Evolutionary conservation across 2,329 filamentous ascomycete genomes (phyloP).

Genomic region (Clarireedia hainanense): DNA sequence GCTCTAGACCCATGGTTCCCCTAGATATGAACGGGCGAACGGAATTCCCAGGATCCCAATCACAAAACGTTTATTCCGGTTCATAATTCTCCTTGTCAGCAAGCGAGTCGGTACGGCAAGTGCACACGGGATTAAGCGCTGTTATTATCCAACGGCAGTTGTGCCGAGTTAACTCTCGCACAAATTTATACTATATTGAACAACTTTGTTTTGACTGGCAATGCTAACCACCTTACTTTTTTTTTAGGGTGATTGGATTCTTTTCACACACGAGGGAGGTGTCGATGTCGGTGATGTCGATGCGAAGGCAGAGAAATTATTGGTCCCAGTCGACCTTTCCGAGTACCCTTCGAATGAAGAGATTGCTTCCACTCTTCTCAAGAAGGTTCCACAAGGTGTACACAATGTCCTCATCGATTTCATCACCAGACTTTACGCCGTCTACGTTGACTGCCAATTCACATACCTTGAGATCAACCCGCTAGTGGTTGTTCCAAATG

Average conservation of each 20-base stretch:
- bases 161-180: conserved; percentile 8
- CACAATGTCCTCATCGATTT: conserved; percentile 99
- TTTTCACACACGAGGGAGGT: conserved; percentile 99
- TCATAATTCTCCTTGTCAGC: conserved; percentile 10
- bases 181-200: conserved; percentile 3
- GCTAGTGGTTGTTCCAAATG: conserved; percentile 94
- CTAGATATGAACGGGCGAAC: conserved; percentile 22
- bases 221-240: conserved; percentile 18
- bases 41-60: conserved; percentile 23
- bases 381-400: conserved; percentile 87
- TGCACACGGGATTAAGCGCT: conserved; percentile 12
- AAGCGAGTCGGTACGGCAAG: conserved; percentile 19
- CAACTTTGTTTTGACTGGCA: background rate
- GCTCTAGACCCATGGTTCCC: conserved; percentile 4
- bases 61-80: conserved; percentile 17
- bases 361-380: conserved; percentile 77
- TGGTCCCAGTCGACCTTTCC: conserved; percentile 91
- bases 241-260: conserved; percentile 91
- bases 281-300: conserved; percentile 99
- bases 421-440: conserved; percentile 94
- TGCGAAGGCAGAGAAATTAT: conserved; percentile 95
- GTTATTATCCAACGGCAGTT: background rate
- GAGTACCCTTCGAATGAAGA: conserved; percentile 95
- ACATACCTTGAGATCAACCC: conserved; percentile 99
- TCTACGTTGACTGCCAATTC: conserved; percentile 99